Percentiles rank a stretch among this genome's conserved stretches.
phyloP scores from a whole-genome alignment of 352 stramenopile species.

The Bremia lactucae region DNA sequence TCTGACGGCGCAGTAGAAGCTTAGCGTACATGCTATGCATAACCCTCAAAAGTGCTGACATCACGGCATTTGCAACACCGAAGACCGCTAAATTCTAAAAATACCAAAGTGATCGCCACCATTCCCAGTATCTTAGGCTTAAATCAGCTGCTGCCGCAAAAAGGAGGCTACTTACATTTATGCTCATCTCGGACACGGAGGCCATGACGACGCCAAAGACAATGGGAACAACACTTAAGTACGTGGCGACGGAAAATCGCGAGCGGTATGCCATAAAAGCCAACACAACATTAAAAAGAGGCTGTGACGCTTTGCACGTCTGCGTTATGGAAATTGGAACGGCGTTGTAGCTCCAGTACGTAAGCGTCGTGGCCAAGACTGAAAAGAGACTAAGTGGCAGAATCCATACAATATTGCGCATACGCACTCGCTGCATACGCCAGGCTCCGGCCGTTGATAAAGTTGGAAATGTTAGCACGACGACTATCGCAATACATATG shows the following conservation, averaged over 20 bases:
- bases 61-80: conserved; percentile 60
- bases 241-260: conserved; percentile 60
- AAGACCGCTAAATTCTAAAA: conserved; percentile 53
- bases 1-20: conserved; percentile 67
- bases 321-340: conserved; percentile 77
- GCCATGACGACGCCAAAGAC: conserved; percentile 73
- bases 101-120: too few relatives aligned
- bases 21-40: conserved; percentile 87
- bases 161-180: conserved; percentile 41
- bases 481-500: conserved; percentile 25
- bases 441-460: conserved; percentile 30
- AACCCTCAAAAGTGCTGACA: conserved; percentile 63
- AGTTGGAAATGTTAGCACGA: conserved; percentile 62
- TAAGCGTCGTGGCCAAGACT: conserved; percentile 72
- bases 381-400: conserved; percentile 71
- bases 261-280: conserved; percentile 64
- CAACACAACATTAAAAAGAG: conserved; percentile 81
- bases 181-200: conserved; percentile 80
- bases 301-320: conserved; percentile 81
- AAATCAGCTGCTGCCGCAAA: background rate
- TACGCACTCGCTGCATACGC: conserved; percentile 50
- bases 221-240: conserved; percentile 72
- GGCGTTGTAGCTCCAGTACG: conserved; percentile 84
- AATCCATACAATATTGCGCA: conserved; percentile 65
- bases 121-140: too few relatives aligned